These are phyloP conservation scores for Fusarium verrucosum DNA, from an alignment of 2,329 filamentous ascomycete species.

Conservation along the genomic window DNA sequence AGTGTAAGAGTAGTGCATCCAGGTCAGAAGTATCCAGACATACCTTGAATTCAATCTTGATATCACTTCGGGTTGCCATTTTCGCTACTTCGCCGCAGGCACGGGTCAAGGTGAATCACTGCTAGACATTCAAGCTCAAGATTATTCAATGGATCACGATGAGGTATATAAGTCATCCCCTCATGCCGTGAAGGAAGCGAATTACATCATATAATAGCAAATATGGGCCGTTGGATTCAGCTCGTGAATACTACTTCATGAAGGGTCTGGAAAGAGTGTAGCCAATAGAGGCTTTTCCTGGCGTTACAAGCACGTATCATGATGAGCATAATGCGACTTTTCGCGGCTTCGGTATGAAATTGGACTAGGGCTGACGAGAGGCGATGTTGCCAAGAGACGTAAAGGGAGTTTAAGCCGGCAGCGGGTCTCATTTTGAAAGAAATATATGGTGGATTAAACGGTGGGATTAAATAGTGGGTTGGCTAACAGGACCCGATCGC, in stretches of 20 bases:
- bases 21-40: fast-evolving
- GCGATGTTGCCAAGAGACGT: not conserved
- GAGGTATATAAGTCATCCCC: not conserved
- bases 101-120: fast-evolving
- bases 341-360: not conserved
- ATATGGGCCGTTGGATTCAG: fast-evolving
- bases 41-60: conserved; percentile 5
- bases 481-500: too few relatives aligned
- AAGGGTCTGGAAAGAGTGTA: fast-evolving
- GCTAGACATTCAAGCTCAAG: fast-evolving
- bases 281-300: fast-evolving
- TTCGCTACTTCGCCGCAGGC: not conserved
- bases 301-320: not conserved
- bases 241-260: too few relatives aligned
- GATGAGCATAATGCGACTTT: not conserved
- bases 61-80: not conserved
- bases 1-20: not conserved
- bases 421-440: not conserved
- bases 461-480: not conserved
- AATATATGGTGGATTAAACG: too few relatives aligned
- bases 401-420: not conserved
- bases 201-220: too few relatives aligned
- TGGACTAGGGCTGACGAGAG: not conserved
- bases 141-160: fast-evolving
- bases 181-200: too few relatives aligned